Percentiles rank a stretch among this genome's conserved stretches.
These are phyloP conservation scores for Pulveroboletus sp. DNA, from an alignment of 768 basidiomycete genomes.

Conservation along the genomic window DNA sequence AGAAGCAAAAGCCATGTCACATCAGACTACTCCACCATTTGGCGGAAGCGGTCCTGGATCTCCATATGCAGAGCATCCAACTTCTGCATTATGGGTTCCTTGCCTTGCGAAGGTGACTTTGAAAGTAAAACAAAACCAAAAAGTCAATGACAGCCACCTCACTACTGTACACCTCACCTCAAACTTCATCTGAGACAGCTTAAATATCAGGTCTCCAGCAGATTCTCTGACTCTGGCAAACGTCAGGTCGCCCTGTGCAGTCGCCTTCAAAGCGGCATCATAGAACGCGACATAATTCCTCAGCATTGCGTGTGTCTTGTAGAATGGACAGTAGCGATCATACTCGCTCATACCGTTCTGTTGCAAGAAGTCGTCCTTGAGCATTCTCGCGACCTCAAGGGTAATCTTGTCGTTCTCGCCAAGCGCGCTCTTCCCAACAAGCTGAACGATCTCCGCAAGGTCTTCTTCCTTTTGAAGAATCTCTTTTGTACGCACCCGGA, in stretches of 20 bases:
- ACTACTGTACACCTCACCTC: constrained; percentile 53
- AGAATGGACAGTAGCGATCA: constrained; percentile 96
- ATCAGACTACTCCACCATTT: constrained; percentile 63
- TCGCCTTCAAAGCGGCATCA: constrained; percentile 82
- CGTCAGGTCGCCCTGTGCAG: constrained; percentile 76
- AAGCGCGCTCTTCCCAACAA: constrained; percentile 98
- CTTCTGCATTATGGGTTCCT: constrained; percentile 78
- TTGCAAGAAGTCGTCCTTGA: constrained; percentile 96
- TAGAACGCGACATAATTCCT: constrained; percentile 93
- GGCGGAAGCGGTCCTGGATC: constrained; percentile 91
- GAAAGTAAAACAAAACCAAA: constrained; percentile 4
- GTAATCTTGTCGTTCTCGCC: constrained; percentile 99
- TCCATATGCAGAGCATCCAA: constrained; percentile 76
- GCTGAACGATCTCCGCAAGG: constrained; percentile 96
- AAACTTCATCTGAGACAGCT: constrained; percentile 99
- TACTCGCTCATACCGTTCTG: constrained; percentile 99
- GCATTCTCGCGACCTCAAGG: constrained; percentile 92
- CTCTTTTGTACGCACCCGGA: constrained; percentile 90
- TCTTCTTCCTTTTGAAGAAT: constrained; percentile 99
- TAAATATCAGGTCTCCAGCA: constrained; percentile 85
- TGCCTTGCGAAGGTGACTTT: constrained; percentile 87
- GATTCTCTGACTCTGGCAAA: constrained; percentile 86
- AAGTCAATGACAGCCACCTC: constrained; percentile 6
- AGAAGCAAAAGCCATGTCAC: constrained; percentile 1
- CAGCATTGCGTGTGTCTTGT: constrained; percentile 97